These are phyloP conservation scores for Narthecium ossifragum DNA, from an alignment of 106 monocot species.

Conservation along the genomic window DNA sequence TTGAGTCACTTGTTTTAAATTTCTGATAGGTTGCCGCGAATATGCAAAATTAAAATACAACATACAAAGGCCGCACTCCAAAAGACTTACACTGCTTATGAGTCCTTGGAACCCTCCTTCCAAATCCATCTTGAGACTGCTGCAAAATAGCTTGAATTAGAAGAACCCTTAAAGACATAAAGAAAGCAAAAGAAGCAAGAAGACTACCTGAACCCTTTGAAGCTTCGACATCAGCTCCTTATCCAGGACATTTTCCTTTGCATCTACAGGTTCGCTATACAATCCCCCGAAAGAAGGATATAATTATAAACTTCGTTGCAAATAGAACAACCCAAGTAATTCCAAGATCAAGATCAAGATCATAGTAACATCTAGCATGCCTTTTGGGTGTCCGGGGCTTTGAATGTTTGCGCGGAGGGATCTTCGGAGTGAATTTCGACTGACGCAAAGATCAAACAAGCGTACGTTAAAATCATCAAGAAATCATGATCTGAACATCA, in stretches of 20 bases:
- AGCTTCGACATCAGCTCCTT: background rate
- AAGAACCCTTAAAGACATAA: background rate
- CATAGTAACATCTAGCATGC: no score
- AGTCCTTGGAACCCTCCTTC: background rate
- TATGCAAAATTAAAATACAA: background rate
- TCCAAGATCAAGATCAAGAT: no score
- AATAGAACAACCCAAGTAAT: no score
- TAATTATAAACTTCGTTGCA: no score
- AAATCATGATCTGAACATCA: background rate
- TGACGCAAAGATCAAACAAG: background rate
- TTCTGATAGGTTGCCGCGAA: background rate
- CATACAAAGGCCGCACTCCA: background rate
- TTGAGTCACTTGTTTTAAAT: background rate
- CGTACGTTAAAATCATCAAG: background rate
- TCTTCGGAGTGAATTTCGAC: slow-evolving; percentile 2
- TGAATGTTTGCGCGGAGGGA: slow-evolving; percentile 4
- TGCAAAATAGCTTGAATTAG: background rate
- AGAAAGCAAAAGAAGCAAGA: background rate
- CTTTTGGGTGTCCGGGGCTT: background rate
- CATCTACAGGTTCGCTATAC: background rate
- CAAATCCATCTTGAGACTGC: background rate
- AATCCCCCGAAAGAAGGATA: no score
- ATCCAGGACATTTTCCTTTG: background rate
- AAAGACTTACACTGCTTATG: background rate
- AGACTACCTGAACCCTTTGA: background rate